Percentiles rank a stretch among this genome's conserved stretches.
Evolutionary conservation across 495 filamentous ascomycete genomes (phyloP).

Genomic region (Geoglossum glabrum): DNA sequence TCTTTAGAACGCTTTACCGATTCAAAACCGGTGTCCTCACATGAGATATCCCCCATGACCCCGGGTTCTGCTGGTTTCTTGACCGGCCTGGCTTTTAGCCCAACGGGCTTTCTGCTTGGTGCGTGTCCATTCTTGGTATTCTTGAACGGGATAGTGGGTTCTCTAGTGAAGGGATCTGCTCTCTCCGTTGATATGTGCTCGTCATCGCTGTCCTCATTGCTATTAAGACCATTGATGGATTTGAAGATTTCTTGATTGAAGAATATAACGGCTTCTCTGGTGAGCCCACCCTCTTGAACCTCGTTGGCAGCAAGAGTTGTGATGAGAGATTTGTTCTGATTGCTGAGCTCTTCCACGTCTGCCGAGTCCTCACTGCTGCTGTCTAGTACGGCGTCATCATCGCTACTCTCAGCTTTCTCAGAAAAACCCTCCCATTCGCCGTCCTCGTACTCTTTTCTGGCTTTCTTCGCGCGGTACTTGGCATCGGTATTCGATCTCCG

Average conservation of each 20-base stretch:
- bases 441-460: conserved; percentile 60
- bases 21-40: conserved; percentile 23
- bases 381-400: conserved; percentile 19
- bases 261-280: conserved; percentile 67
- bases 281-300: conserved; percentile 34
- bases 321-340: conserved; percentile 20
- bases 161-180: neutral
- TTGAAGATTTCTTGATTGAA: conserved; percentile 94
- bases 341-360: conserved; percentile 27
- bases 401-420: conserved; percentile 28
- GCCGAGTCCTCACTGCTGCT: conserved; percentile 31
- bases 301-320: conserved; percentile 30
- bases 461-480: conserved; percentile 75
- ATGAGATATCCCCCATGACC: conserved; percentile 15
- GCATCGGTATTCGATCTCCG: conserved; percentile 57
- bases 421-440: conserved; percentile 87
- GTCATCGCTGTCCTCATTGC: conserved; percentile 24
- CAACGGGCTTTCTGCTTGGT: neutral
- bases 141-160: conserved; percentile 1
- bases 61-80: conserved; percentile 12
- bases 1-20: conserved; percentile 18
- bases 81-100: conserved; percentile 14
- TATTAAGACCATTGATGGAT: conserved; percentile 41
- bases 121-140: conserved; percentile 6
- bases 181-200: conserved; percentile 28